Evolutionary conservation across 129 eudicot genomes (phyloP), one percentile per base, ranked within the genome.

Genomic region (Tagetes erecta): DNA sequence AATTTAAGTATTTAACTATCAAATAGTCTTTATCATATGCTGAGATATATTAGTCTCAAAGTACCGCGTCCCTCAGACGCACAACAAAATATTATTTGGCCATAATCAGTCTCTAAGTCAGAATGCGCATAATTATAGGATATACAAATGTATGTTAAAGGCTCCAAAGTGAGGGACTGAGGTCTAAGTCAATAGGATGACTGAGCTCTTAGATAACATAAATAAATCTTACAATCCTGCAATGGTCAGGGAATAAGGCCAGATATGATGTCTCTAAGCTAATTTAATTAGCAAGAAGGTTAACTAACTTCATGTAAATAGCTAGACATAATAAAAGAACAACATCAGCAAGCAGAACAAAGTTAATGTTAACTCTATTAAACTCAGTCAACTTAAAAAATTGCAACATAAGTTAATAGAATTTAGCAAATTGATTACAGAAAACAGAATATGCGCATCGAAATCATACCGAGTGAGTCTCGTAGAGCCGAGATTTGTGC

Each of bases 401-500:
- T 12, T 50, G n/a, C 50, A 36, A 5, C 49, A 20, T 20, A 20
- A 20, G 27, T 20, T 20, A 10, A 39, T 42, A 40, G n/a, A 64
- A 51, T 31, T 11, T 3, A 37, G 45, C 33, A 57, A 46, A 67
- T 67, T 76, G 35, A 44, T 12, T 9, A 34, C 6, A 63, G 20
- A 8, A 31, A 70, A 1, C 30, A 49, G 42, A 3, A 36, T 49
- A 42, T 59, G 57, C 6, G 67, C 3, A 44, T 6, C 31, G 20
- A 78, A 40, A 68, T 9, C 46, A 66, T 87, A 92, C 98, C 96
- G 96, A 84, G 42, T 84, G 85, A 72, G 98, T 89, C 79, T 92
- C 98, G 64, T 86, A 92, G 31, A 92, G 98, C 70, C 81, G 86
- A 84, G 85, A 92, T 75, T 92, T 92, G 70, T 83, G 89, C 76